Base-by-base conservation (phyloP, 257 asterid genomes). In the Thymus mandschuricus region DNA sequence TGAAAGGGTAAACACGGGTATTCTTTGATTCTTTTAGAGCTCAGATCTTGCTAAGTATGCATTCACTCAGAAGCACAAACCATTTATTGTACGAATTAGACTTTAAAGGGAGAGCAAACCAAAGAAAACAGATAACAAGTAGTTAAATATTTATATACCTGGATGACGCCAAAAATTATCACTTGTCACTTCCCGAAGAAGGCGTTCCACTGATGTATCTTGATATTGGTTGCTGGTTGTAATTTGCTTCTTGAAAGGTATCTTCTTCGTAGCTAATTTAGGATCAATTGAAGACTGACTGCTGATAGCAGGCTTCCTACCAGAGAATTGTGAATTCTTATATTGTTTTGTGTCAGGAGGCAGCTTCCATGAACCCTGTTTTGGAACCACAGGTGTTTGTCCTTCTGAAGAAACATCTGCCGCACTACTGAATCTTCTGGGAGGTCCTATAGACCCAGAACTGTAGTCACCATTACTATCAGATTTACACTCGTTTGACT, bases 201-300 rank as follows among this genome's bases (percentile, higher is more conserved):
- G 95, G 35, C 99, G 98, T 76, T 95, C 99, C 70, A 95, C 96
- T 15, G 98, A 92, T 68, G 99, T 79, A 77, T 95, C 98, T 70
- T 88, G 97, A 76, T 89, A 88, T 69, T 50, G 85, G 74, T 84
- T 83, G 79, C 81, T 86, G 60, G 77, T 63, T 13, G 71, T 28
- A 71, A 75, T 72, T 75, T 41, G 97, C 83, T 95, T 95, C 83
- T 87, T 95, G 41, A 88, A 66, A 69, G 97, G 95, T 77, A 82
- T 50, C 59, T 86, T 94, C 73, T 89, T 94, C 13, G 75, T 72
- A 52, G 90, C 84, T 68, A 85, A 64, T 82, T 88, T 92, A 11
- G 82, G 70, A 54, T 92, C 97, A 68, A 59, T 31, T 15, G 80
- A 75, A 76, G 75, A 82, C 84, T 80, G 88, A 75, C 78, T 75